phyloP scores from a whole-genome alignment of 495 filamentous ascomycete genomes.

The Parathielavia hyrcaniae region DNA sequence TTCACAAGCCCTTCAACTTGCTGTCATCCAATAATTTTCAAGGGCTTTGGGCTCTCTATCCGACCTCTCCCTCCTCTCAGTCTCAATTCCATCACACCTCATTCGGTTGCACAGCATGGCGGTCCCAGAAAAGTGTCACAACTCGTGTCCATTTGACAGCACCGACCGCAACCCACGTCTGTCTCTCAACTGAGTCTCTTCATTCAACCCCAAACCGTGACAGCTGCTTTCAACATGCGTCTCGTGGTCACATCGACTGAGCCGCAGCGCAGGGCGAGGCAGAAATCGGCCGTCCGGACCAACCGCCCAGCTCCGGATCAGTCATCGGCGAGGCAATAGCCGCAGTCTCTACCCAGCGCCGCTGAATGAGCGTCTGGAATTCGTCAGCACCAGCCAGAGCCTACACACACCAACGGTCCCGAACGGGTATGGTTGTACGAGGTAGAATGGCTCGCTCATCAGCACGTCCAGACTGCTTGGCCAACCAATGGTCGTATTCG shows the following conservation, averaged over 20 bases:
- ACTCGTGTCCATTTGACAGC: neutral
- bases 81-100: slow-evolving; percentile 1
- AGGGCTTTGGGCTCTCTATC: too few relatives aligned
- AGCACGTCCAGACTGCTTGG: neutral
- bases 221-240: neutral
- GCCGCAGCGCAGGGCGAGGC: slow-evolving; percentile 4
- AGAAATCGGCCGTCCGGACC: neutral
- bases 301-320: neutral
- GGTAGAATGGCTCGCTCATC: neutral
- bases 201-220: neutral
- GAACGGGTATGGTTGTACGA: neutral
- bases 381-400: neutral
- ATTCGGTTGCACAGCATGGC: slow-evolving; percentile 5
- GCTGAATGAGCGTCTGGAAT: neutral
- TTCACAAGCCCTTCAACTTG: too few relatives aligned
- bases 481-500: neutral
- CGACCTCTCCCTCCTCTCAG: neutral
- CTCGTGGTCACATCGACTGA: neutral
- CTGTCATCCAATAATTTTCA: too few relatives aligned
- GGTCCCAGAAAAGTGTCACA: neutral
- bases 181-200: neutral
- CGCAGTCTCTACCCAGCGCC: neutral
- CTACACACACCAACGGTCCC: neutral
- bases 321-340: slow-evolving; percentile 6
- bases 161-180: neutral